Evolutionary conservation across 768 basidiomycete genomes (phyloP), one percentile per base, ranked within the genome.

Genomic region (Boletus tomentosulus): DNA sequence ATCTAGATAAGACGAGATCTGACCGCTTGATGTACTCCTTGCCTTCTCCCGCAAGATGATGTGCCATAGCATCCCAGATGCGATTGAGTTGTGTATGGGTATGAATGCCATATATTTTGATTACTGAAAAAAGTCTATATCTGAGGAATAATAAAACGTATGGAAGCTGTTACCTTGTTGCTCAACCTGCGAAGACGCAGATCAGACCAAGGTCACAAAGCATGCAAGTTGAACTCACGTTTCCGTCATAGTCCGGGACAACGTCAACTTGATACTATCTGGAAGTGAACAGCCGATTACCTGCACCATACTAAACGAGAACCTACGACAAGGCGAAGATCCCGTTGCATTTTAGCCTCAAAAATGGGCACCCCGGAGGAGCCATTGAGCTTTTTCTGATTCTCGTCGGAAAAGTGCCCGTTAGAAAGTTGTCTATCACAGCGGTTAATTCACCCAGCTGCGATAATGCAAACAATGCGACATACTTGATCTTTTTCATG

Each of bases 401-500:
- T 88, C 55, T 85, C 81, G 15, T 75, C 73, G 1, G 86, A 87
- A 60, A 89, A 87, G 53, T 83, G 79, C 0, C 86, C 87, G 6
- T 78, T 76, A 0, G 87, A 89, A 12, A 89, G 74, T 55, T 88
- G 84, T 62, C 87, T 88, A 44, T 33, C 27, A 37, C 11, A 8
- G 28, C 3, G 8, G 33, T 54, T 37, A 57, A 28, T 31, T 19
- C 19, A 19, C 19, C 19, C 19, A 28, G 13, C 13, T 0, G 6
- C 9, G 22, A 27, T n/a, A 13, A 37, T 16, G 11, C 5, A 10
- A 44, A 48, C 39, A 34, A 37, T 6, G 12, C 3, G 4, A 62
- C 75, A 28, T 48, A 85, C 87, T 76, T 81, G 64, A 89, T 85
- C 64, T 87, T 89, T 69, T 85, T 87, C 35, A 85, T 59, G 24